Evolutionary conservation across 345 rosid genomes (phyloP), one percentile per base, ranked within the genome.

Genomic region (Balakata baccata): DNA sequence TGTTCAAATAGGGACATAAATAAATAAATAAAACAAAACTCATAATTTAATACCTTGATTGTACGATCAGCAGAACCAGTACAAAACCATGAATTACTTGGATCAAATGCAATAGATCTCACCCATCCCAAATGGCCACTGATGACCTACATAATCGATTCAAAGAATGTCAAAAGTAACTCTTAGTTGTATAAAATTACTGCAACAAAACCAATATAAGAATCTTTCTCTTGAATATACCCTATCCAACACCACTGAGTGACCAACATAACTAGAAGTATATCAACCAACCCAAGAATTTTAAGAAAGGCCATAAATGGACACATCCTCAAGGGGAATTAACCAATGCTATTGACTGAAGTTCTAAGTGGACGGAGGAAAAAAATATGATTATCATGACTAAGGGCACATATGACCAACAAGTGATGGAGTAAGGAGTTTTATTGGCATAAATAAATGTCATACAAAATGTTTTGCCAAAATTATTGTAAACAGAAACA

Each of bases 101-200:
- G 97, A 86, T 95, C 98, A 83, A 95, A 95, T 4, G 99, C 97
- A 51, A 95, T 67, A 46, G 99, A 90, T 83, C 99, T 87, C 69
- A 95, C 98, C 99, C 99, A 95, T 70, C 99, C 99, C 88, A 95
- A 84, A 82, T 95, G 99, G 50, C 98, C 99, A 61, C 94, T 90
- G 77, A 95, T 90, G 72, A 90, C 95, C 92, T 90, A 66, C 63
- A 81, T 37, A 66, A 82, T 58, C 64, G 82, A 73, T 69, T 23
- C 64, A 77, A 61, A 54, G 10, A 16, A 63, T 63, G 68, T 78
- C 51, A 76, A 68, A 58, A 41, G 70, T 50, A 45, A 66, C 57
- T 58, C 25, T 39, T 20, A 29, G 18, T 53, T 54, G 71, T 63
- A 75, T 58, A 56, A 59, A 61, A 63, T 58, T n/a, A 34, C 23